Percentiles rank a stretch among this genome's conserved stretches.
Conservation (phyloP, 2,329 filamentous ascomycete genomes). For the Sporothrix phasma region DNA sequence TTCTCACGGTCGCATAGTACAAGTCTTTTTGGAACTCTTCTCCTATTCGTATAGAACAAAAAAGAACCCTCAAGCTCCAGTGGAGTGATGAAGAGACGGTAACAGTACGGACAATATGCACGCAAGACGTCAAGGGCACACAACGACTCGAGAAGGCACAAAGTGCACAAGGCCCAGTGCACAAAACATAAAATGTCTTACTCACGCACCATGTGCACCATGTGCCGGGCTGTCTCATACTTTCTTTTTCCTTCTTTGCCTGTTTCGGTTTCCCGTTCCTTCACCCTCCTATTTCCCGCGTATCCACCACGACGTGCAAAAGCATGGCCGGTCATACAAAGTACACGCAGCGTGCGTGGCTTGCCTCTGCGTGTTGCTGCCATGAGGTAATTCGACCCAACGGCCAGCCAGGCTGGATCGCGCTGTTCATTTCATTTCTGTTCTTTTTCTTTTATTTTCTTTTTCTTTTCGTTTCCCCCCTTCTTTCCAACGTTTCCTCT, state of each 20-base stretch:
- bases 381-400: neutral
- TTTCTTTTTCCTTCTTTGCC: neutral
- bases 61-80: too few species aligned
- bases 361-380: neutral
- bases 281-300: neutral
- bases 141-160: neutral
- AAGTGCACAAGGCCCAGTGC: neutral
- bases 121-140: neutral
- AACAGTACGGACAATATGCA: too few species aligned
- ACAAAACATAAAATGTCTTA: neutral
- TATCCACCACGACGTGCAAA: neutral
- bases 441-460: neutral
- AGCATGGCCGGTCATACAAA: neutral
- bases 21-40: too few species aligned
- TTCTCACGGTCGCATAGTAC: too few species aligned
- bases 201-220: neutral
- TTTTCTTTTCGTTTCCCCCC: neutral
- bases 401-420: neutral
- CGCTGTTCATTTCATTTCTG: neutral
- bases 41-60: too few species aligned
- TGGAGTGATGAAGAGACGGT: too few species aligned
- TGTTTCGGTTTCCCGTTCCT: neutral
- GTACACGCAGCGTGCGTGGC: neutral
- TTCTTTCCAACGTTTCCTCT: neutral
- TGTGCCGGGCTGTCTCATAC: neutral